phyloP scores from a whole-genome alignment of 129 eudicot species.

The carrot (Daucus carota) region DH1_v3.0 NC_030381.2:33112501-33113000 shows the following conservation, averaged over 20 bases:
- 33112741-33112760: not conserved
- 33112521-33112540: not conserved
- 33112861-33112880: not conserved
- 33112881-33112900: not conserved
- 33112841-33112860: not conserved
- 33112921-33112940: not conserved
- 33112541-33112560: not conserved
- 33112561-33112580: too few relatives aligned
- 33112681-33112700: not conserved
- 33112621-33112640: too few relatives aligned
- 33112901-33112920: not conserved
- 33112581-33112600: not conserved
- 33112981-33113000: not conserved
- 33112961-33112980: too few relatives aligned
- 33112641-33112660: too few relatives aligned
- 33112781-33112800: too few relatives aligned
- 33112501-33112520: not conserved
- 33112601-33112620: too few relatives aligned
- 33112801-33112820: not conserved
- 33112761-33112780: too few relatives aligned
- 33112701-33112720: too few relatives aligned
- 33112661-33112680: too few relatives aligned
- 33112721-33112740: not conserved
- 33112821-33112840: not conserved
- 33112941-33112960: not conserved